Base-by-base conservation (phyloP, 805 yeast species). In the Debaryomyces maramus region DNA sequence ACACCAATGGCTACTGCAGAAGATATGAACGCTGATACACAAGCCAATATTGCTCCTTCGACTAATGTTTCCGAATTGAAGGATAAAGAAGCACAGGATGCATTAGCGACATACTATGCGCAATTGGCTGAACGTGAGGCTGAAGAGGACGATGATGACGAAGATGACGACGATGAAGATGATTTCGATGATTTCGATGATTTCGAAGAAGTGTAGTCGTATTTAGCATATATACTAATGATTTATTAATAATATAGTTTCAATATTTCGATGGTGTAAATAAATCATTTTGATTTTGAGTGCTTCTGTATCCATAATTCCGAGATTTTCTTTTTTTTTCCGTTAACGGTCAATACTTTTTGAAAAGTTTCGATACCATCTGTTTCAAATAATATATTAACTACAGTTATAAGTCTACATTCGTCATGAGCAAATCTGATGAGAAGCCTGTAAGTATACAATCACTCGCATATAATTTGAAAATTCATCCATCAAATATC, bases 121-220 rank as follows among this genome's bases (percentile, higher is more conserved):
- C 81, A 83, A 50, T 70, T 86, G 60, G 88, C 86, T 7, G 80
- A 78, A 46, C 74, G 81, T 50, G 85, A 84, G 55, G 83, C 78
- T 5, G 73, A 72, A 36, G 86, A 81, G 44, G 83, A 73, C 7
- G 84, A 78, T 8, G 86, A 67, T 10, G 74, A 70, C 4, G 73
- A 65, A 8, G 72, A 65, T n/a, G 67, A 61, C 16, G 70, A 63
- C 21, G 69, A 56, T 38, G 55, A 52, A 28, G 57, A 51, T 36
- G 60, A 55, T 19, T 52, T 56, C 26, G 70, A 62, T 40, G 71
- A 64, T 34, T 52, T 56, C 26, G 70, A 62, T 40, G 71, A 64
- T 34, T 55, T 65, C 39, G 67, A 58, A 42, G 66, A 61, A 41
- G 33, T 42, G 13, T 42, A 22, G 23, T 19, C 13, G 11, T 32